A percentile compares a stretch with the other conserved stretches of the same genome.
These are phyloP conservation scores for Carex scoparia DNA, from an alignment of 176 grass and related monocot genomes.

Conservation along the genomic window DNA sequence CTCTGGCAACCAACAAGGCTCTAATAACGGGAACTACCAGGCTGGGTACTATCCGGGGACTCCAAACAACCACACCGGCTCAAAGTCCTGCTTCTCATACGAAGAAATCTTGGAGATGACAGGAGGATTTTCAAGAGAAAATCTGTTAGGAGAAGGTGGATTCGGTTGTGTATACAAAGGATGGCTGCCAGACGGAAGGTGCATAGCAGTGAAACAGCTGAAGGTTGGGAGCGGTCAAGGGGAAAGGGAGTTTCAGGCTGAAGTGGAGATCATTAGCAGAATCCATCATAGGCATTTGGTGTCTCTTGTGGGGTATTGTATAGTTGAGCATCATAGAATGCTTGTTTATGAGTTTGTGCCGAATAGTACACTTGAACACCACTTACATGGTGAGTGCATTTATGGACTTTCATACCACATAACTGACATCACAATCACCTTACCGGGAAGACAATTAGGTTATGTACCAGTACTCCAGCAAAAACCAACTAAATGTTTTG, in stretches of 20 bases:
- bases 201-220: slow-evolving; percentile 80
- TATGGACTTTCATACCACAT: neutral
- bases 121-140: slow-evolving; percentile 49
- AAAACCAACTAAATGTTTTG: neutral
- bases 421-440: neutral
- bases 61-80: slow-evolving; percentile 21
- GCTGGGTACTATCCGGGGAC: slow-evolving; percentile 19
- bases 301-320: slow-evolving; percentile 71
- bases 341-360: slow-evolving; percentile 91
- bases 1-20: slow-evolving; percentile 2
- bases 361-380: slow-evolving; percentile 65
- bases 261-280: slow-evolving; percentile 91
- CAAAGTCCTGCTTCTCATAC: slow-evolving; percentile 67
- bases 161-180: slow-evolving; percentile 84
- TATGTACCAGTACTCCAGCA: neutral
- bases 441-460: neutral
- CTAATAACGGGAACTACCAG: slow-evolving; percentile 19
- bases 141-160: slow-evolving; percentile 76
- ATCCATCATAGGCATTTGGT: slow-evolving; percentile 95
- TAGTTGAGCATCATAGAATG: slow-evolving; percentile 54
- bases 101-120: slow-evolving; percentile 74
- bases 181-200: slow-evolving; percentile 50
- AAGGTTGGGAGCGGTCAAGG: slow-evolving; percentile 68
- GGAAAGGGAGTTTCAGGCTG: slow-evolving; percentile 71
- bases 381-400: slow-evolving; percentile 49